A percentile compares a stretch with the other conserved stretches of the same genome.
Evolutionary conservation across 768 basidiomycete genomes (phyloP).

Genomic region (Auriscalpium vulgare): DNA sequence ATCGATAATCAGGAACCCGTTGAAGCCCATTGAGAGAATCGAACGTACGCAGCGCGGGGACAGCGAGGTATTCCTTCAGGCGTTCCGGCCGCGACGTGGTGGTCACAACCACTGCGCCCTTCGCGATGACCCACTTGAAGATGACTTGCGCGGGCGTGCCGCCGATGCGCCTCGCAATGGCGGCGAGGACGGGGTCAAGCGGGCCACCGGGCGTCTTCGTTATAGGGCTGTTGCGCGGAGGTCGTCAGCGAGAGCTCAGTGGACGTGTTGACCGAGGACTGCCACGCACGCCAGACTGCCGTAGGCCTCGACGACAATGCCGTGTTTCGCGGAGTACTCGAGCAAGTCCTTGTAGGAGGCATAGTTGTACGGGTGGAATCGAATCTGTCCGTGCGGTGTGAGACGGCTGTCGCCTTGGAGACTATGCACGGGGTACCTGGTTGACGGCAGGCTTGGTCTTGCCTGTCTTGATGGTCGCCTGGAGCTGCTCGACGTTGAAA

Average conservation of each 20-base stretch:
- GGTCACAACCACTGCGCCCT: conserved; percentile 55
- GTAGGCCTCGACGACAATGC: conserved; percentile 52
- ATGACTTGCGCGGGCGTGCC: conserved; percentile 51
- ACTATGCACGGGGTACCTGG: conserved; percentile 30
- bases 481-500: conserved; percentile 39
- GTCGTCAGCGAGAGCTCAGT: neutral
- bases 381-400: conserved; percentile 32
- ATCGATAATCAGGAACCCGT: too few species aligned
- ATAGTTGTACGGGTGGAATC: conserved; percentile 61
- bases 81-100: neutral
- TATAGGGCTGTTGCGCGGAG: conserved; percentile 32
- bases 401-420: neutral
- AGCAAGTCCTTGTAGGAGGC: conserved; percentile 42
- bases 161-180: conserved; percentile 38
- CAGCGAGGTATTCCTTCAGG: neutral
- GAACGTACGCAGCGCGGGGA: neutral
- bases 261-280: conserved; percentile 16
- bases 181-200: conserved; percentile 40
- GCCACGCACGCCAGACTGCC: conserved; percentile 41
- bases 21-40: neutral
- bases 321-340: conserved; percentile 37
- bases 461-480: conserved; percentile 36
- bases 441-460: conserved; percentile 51
- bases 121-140: conserved; percentile 54
- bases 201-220: conserved; percentile 49